These are phyloP conservation scores for Corynascus novoguineensis DNA, from an alignment of 495 filamentous ascomycete species.

Conservation along the genomic window DNA sequence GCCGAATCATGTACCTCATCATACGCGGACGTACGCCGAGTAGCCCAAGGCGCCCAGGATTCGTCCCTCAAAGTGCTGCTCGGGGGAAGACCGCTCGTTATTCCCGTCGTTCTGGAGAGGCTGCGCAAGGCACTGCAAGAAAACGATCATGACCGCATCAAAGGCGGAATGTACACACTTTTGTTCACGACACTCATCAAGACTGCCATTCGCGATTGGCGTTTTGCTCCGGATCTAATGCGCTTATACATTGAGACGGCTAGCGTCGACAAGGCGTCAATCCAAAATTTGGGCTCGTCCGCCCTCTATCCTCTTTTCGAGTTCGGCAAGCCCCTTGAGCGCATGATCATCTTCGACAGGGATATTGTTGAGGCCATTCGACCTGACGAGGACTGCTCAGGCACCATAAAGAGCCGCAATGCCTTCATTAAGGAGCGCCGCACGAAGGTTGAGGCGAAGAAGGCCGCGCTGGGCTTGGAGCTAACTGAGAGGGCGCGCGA, in stretches of 20 bases:
- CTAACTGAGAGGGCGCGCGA: conserved; percentile 69
- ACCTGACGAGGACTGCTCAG: conserved; percentile 61
- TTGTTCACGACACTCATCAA: conserved; percentile 85
- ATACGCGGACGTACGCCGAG: conserved; percentile 90
- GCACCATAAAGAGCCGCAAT: conserved; percentile 58
- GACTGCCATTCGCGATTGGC: conserved; percentile 84
- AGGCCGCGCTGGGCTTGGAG: conserved; percentile 71
- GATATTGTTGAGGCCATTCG: conserved; percentile 65
- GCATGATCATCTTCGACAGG: conserved; percentile 80
- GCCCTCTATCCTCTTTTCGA: conserved; percentile 85
- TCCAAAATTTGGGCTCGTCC: conserved; percentile 80
- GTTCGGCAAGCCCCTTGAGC: conserved; percentile 76
- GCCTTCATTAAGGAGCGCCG: conserved; percentile 68
- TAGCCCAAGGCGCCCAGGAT: conserved; percentile 87
- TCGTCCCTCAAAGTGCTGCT: conserved; percentile 89
- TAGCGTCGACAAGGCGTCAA: conserved; percentile 83
- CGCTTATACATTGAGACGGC: conserved; percentile 83
- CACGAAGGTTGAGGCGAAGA: conserved; percentile 70
- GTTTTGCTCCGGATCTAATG: conserved; percentile 80
- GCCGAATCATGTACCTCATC: conserved; percentile 87
- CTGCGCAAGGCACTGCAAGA: conserved; percentile 77
- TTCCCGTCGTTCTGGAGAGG: conserved; percentile 74
- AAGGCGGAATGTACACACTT: conserved; percentile 85
- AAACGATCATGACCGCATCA: conserved; percentile 82
- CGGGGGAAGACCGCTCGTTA: conserved; percentile 78